Evolutionary conservation across 164 flowering plant species (phyloP), one percentile per base, ranked within the genome.

Genomic region (Vitis rotundifolia): DNA sequence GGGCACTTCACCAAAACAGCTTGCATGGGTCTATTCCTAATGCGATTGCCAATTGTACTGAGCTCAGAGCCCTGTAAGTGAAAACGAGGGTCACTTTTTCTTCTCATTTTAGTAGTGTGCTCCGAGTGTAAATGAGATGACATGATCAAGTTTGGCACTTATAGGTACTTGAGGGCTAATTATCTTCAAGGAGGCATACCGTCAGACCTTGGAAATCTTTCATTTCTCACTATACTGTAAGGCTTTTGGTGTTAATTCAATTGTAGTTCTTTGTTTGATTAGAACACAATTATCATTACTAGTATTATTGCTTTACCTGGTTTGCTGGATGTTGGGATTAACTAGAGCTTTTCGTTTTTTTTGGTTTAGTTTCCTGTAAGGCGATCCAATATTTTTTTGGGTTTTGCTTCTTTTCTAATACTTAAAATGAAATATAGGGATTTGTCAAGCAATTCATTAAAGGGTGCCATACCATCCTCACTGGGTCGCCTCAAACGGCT

Each of bases 131-230:
- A 37, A 9, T 50, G 49, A 53, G n/a, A 13, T 11, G n/a, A 13
- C n/a, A 53, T 53, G 2, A 51, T 50, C 29, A 7, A 4, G 9
- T 29, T 48, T 47, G 14, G 9, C 7, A 22, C 11, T 7, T 52
- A 9, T 63, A 96, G 99, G 79, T 96, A 92, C 72, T 77, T 96
- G 82, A 87, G 93, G 77, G 91, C 86, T 58, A 96, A 93, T 83
- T 90, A 82, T 80, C 85, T 96, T n/a, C 92, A 93, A 82, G 99
- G 98, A 68, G 89, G 90, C 74, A 92, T 96, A 62, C 99, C 99
- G 11, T 69, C 88, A 58, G 84, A 84, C 73, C 79, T 96, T 73
- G 99, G 97, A 72, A 92, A 86, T 73, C 91, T 96, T 70, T 79
- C 93, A 10, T 61, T 64, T 59, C 90, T 96, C 59, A 86, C 80